Percentiles rank a stretch among this genome's conserved stretches.
Conservation (phyloP, 2,329 filamentous ascomycete species). For the Fusarium sp. region DNA sequence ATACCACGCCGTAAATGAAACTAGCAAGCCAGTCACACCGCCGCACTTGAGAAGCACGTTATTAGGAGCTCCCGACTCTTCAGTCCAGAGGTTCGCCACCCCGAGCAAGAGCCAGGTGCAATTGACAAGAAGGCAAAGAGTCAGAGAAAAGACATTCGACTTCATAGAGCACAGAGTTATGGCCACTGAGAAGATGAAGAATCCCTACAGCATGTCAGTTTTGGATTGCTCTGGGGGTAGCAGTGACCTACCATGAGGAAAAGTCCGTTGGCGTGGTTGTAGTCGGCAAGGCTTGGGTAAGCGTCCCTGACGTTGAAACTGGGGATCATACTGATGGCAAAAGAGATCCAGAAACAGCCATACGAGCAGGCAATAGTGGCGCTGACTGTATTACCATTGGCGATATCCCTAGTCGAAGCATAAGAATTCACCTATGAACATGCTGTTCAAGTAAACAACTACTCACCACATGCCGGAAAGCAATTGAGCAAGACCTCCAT, state of each 20-base stretch:
- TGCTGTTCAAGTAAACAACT: accelerated
- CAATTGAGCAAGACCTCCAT: neutral
- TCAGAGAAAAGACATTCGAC: constrained; percentile 12
- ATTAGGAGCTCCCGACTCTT: neutral
- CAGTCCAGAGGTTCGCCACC: neutral
- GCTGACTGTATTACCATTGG: constrained; percentile 2
- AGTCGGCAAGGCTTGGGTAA: neutral
- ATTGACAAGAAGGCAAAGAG: constrained; percentile 1
- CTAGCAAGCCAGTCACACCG: neutral
- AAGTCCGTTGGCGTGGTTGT: constrained; percentile 7
- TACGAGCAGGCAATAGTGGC: constrained; percentile 4
- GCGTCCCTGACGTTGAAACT: constrained; percentile 1
- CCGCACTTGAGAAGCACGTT: neutral
- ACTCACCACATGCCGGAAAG: constrained; percentile 13
- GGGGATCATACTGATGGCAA: constrained; percentile 7
- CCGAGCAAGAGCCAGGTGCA: constrained; percentile 6
- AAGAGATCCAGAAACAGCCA: constrained; percentile 18
- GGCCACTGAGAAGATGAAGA: constrained; percentile 9
- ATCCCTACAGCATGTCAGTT: neutral
- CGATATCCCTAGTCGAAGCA: neutral
- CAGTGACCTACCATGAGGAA: neutral
- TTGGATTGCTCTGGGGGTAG: too few species aligned
- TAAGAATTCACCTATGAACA: accelerated
- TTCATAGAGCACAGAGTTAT: constrained; percentile 5
- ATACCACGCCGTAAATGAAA: constrained; percentile 6